Base-by-base conservation (phyloP, 805 yeast species). In the Lipomyces mesembrius region DNA sequence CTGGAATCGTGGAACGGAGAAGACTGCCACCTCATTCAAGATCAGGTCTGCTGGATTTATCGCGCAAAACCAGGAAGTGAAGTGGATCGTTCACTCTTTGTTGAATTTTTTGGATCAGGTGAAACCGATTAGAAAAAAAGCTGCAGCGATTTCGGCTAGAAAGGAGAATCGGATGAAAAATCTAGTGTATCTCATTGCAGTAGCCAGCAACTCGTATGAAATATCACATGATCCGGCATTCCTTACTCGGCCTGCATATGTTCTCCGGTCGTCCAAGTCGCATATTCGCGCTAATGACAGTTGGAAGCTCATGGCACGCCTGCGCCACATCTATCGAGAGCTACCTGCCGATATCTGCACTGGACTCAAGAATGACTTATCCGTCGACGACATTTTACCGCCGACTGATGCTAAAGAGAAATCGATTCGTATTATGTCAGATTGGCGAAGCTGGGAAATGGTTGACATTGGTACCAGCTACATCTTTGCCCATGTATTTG, bases 401-500 rank as follows among this genome's bases (percentile, higher is more conserved):
- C 88, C 91, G 0, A 70, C 67, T 0, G 79, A 82, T 67, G 92
- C 92, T 0, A 80, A 82, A 66, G 79, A 80, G 8, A 82, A 82
- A 17, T 90, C 91, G 1, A 76, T 86, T 29, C 78, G 82, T 2
- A 81, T 87, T 0, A 92, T 92, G 73, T 81, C 87, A 0, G 80
- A 83, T 14, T 95, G 98, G 98, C 85, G 98, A 80, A 86, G 87
- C 66, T 93, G 98, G 98, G 99, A 94, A 73, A 88, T 90, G 56
- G 82, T 87, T 39, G 85, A 85, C 72, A 83, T 87, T 27, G 83
- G 83, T n/a, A 79, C 83, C 51, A 83, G 87, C 61, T 85, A 81
- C 63, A 80, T 90, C 29, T 86, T 89, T 72, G 76, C 77, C 39
- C 79, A 79, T 68, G 82, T 85, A 2, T 88, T 88, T 72, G 74